Evolutionary conservation across 805 yeast species (phyloP), one percentile per base, ranked within the genome.

Genomic region (Metschnikowia peoriensis): DNA sequence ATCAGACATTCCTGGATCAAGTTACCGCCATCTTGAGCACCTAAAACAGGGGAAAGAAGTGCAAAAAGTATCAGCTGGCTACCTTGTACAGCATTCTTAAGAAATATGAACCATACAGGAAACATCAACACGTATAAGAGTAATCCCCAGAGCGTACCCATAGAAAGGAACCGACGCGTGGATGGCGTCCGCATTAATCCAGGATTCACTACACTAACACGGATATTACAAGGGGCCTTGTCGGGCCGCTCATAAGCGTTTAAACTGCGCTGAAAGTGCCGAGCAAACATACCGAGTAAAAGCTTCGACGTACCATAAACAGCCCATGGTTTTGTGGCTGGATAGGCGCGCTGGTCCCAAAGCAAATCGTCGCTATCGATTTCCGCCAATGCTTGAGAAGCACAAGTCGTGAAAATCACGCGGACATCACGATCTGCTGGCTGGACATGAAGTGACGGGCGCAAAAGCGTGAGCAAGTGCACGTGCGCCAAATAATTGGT

Each of bases 381-480:
- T 12, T 77, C 78, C 1, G 89, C 97, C 69, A 88, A 64, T 1
- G 89, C 81, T 57, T 89, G 94, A 10, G 90, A 73, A 55, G 88
- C 71, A 69, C 99, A 94, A 1, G 90, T 79, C 0, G 92, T 80
- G n/a, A 90, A 59, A 2, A 94, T 66, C 6, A 94, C 81, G 43
- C 97, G 75, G 2, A 94, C 97, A 63, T 92, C 98, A 58, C 99
- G 79, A 68, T 92, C 98, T 0, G 97, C 89, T 2, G 97, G 96
- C 71, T 94, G 99, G 1, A 84, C 85, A 57, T 88, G 83, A 49
- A 94, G 74, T 9, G 94, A 81, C 0, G 98, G 98, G n/a, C 84
- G 81, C 49, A 94, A 66, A 29, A 94, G 71, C 2, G 89, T 87
- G 51, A 94, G 74, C 28, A 94, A 73, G 68, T 92, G 97, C 68